Conservation (phyloP, 352 stramenopile genomes). For the Pythium sp. region DNA sequence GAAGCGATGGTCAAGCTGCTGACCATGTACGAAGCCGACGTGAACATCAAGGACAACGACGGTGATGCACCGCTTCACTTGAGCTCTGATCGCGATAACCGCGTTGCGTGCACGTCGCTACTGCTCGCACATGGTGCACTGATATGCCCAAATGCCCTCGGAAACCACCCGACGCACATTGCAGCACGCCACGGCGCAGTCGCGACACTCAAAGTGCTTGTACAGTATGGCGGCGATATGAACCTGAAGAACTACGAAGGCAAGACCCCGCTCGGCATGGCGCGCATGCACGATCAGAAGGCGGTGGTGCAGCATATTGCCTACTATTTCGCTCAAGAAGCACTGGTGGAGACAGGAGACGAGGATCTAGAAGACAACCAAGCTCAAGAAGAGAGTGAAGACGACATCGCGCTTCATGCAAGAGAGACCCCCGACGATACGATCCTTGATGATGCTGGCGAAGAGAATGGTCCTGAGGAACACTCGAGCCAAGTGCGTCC, state of each 20-base stretch:
- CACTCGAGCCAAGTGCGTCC: conserved; percentile 11
- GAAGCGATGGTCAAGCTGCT: conserved; percentile 49
- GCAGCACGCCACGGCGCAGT: conserved; percentile 58
- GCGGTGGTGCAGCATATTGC: conserved; percentile 59
- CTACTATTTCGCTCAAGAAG: conserved; percentile 58
- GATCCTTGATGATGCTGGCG: not conserved
- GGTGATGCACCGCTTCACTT: conserved; percentile 65
- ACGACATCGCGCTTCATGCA: not conserved
- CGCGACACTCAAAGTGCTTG: conserved; percentile 61
- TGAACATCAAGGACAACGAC: conserved; percentile 71
- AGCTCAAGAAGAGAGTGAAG: not conserved
- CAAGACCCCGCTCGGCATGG: conserved; percentile 72
- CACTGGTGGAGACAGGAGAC: not conserved
- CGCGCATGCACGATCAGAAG: conserved; percentile 62
- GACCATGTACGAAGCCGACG: conserved; percentile 64
- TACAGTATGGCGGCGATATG: conserved; percentile 81
- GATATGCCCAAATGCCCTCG: conserved; percentile 54
- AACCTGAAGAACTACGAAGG: conserved; percentile 84
- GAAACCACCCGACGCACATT: conserved; percentile 74
- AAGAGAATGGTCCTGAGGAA: not conserved
- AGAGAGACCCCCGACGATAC: not conserved
- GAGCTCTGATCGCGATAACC: conserved; percentile 46
- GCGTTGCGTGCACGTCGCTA: conserved; percentile 48
- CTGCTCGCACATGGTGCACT: conserved; percentile 56
- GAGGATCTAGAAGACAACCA: not conserved